These are phyloP conservation scores for Stylonectria norvegica DNA, from an alignment of 2,329 filamentous ascomycete species.

Conservation along the genomic window DNA sequence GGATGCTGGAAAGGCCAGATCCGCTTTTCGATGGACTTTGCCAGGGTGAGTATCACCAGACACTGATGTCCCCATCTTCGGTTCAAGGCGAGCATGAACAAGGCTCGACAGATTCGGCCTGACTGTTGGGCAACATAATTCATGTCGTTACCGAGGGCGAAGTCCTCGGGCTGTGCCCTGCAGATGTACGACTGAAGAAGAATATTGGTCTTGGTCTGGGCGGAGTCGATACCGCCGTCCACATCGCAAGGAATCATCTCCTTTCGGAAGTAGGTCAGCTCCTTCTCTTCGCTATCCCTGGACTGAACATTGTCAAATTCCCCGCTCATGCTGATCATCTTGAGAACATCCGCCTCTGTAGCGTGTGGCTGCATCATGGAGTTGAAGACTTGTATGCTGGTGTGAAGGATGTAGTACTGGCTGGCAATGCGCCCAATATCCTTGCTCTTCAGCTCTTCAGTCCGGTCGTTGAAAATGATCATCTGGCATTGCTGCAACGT, in stretches of 20 bases:
- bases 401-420: conserved; percentile 93
- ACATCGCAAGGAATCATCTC: conserved; percentile 75
- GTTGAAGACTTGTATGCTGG: conserved; percentile 95
- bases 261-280: conserved; percentile 70
- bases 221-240: conserved; percentile 63
- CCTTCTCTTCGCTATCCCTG: conserved; percentile 83
- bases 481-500: conserved; percentile 92
- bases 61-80: conserved; percentile 95
- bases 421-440: conserved; percentile 95
- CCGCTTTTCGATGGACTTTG: conserved; percentile 95
- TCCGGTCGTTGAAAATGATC: conserved; percentile 97
- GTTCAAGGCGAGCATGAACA: conserved; percentile 98
- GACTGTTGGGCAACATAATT: conserved; percentile 96
- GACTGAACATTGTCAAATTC: conserved; percentile 98
- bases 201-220: conserved; percentile 94
- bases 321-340: conserved; percentile 96
- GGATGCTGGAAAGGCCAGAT: conserved; percentile 96
- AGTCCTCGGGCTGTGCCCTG: conserved; percentile 82
- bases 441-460: conserved; percentile 88
- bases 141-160: conserved; percentile 85
- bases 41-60: conserved; percentile 81
- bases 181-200: conserved; percentile 93
- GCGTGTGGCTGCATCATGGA: conserved; percentile 83
- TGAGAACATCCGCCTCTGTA: conserved; percentile 86
- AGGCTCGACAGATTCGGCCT: conserved; percentile 84